Conservation (phyloP, 2,329 filamentous ascomycete genomes). For the Trichoderma lentiforme region DNA sequence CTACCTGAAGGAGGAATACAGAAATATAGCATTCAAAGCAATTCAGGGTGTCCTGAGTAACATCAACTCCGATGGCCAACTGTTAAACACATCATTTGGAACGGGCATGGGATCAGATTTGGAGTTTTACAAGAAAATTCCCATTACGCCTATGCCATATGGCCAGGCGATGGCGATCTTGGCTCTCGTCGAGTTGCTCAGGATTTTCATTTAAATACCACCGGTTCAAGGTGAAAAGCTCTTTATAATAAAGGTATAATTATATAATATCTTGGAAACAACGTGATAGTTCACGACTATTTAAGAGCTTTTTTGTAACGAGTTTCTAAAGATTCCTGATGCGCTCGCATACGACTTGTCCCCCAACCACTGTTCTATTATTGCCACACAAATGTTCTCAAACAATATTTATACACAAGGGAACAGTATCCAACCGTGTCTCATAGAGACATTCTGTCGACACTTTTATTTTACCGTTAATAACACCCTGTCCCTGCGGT, state of each 20-base stretch:
- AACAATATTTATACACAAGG: background rate
- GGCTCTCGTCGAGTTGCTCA: background rate
- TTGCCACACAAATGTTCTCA: background rate
- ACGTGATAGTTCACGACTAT: background rate
- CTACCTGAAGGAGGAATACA: background rate
- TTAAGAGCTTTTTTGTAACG: background rate
- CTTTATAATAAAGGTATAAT: background rate
- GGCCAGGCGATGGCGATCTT: constrained; percentile 9
- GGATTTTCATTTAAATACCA: background rate
- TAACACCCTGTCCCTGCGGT: background rate
- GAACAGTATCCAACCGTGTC: background rate
- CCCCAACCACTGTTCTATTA: background rate
- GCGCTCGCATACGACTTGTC: background rate
- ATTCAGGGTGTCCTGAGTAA: background rate
- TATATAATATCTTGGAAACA: background rate
- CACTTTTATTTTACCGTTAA: background rate
- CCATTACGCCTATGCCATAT: constrained; percentile 1
- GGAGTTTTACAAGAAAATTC: constrained; percentile 13
- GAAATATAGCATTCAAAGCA: background rate
- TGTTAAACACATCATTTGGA: constrained; percentile 9
- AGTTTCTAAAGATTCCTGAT: background rate
- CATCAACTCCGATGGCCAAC: background rate
- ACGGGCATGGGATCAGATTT: constrained; percentile 1
- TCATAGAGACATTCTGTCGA: background rate
- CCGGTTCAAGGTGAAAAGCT: background rate